These are phyloP conservation scores for Chalciporus pseudorubinellus DNA, from an alignment of 768 basidiomycete genomes.

Conservation along the genomic window DNA sequence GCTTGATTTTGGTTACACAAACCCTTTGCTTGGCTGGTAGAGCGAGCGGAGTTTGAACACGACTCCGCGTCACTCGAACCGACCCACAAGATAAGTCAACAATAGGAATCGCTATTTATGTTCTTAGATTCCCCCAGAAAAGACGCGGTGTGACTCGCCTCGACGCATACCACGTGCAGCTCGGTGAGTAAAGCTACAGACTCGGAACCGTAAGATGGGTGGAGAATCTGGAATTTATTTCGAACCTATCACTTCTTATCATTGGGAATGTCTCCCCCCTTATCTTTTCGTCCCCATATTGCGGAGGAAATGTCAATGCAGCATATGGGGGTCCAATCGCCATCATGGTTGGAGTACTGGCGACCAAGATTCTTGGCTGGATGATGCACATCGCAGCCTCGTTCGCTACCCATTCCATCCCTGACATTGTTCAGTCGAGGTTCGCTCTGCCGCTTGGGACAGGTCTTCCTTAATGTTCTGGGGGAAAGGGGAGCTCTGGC, in stretches of 20 bases:
- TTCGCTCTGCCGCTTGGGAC: slow-evolving; percentile 41
- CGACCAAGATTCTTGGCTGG: slow-evolving; percentile 42
- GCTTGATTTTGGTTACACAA: not conserved
- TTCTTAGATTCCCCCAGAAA: too few relatives aligned
- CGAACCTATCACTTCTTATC: too few relatives aligned
- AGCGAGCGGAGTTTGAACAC: slow-evolving; percentile 7
- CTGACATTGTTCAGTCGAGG: slow-evolving; percentile 30
- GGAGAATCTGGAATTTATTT: too few relatives aligned
- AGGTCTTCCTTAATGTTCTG: slow-evolving; percentile 38
- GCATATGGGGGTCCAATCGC: slow-evolving; percentile 44
- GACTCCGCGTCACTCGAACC: not conserved
- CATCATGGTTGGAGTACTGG: slow-evolving; percentile 41
- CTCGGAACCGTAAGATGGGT: too few relatives aligned
- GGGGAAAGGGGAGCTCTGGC: slow-evolving; percentile 42
- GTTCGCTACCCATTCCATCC: slow-evolving; percentile 41
- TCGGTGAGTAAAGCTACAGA: too few relatives aligned
- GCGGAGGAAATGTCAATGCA: slow-evolving; percentile 46
- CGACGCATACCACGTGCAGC: too few relatives aligned
- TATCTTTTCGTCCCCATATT: slow-evolving; percentile 31
- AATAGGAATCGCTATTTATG: too few relatives aligned
- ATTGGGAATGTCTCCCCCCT: not conserved
- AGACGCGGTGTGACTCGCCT: too few relatives aligned
- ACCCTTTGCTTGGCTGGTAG: not conserved
- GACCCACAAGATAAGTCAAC: too few relatives aligned
- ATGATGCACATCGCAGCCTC: slow-evolving; percentile 42